These are phyloP conservation scores for Boletus insuetus DNA, from an alignment of 768 basidiomycete species.

Conservation along the genomic window DNA sequence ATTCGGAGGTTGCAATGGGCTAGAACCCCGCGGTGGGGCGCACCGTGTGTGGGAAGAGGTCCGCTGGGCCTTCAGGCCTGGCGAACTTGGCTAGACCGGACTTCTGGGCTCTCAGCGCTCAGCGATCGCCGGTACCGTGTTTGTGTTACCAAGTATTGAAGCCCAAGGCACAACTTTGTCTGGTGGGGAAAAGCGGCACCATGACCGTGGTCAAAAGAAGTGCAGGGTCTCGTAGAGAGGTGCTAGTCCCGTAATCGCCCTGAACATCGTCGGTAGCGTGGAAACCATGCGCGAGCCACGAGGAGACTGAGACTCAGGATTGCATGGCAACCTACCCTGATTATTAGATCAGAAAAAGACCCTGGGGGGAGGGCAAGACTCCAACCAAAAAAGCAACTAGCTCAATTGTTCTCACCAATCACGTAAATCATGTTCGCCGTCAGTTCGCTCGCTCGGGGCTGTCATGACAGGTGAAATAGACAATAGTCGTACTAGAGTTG, in stretches of 20 bases:
- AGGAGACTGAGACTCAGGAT: neutral
- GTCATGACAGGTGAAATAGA: neutral
- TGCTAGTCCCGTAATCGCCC: neutral
- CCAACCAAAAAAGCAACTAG: neutral
- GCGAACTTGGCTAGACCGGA: no score
- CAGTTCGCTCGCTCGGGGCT: neutral
- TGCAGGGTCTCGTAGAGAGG: constrained; percentile 8
- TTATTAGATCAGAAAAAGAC: neutral
- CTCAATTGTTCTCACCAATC: neutral
- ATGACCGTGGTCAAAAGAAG: neutral
- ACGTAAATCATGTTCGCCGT: neutral
- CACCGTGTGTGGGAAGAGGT: no score
- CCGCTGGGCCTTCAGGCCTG: no score
- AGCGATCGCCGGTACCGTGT: no score
- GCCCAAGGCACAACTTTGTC: neutral
- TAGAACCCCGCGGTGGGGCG: no score
- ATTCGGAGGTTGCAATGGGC: no score
- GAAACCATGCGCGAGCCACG: constrained; percentile 20
- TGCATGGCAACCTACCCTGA: constrained; percentile 14
- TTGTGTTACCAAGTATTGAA: no score
- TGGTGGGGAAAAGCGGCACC: neutral
- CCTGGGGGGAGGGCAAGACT: neutral
- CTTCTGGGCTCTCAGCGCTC: no score
- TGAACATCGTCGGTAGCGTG: constrained; percentile 13
- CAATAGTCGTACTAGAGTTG: constrained; percentile 7